Evolutionary conservation across 306 rosid genomes (phyloP).

Genomic region (Cicer yamashitae): DNA sequence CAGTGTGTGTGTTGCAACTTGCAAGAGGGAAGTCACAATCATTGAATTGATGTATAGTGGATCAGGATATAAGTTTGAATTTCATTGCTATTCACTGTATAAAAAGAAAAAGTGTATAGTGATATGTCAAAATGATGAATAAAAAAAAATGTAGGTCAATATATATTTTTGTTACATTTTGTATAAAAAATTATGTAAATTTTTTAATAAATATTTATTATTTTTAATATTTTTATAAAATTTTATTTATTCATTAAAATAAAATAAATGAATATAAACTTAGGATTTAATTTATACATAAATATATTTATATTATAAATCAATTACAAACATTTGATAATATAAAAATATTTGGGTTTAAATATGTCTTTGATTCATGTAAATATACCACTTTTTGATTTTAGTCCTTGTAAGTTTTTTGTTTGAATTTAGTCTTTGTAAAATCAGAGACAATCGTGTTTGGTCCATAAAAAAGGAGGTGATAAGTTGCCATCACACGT

Average conservation of each 20-base stretch:
- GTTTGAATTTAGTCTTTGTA: too few species aligned
- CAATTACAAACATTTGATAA: too few species aligned
- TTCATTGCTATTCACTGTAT: neutral
- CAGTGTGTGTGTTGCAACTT: neutral
- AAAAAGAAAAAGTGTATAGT: neutral
- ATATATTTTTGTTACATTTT: neutral
- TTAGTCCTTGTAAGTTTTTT: too few species aligned
- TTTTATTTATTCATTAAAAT: neutral
- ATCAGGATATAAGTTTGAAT: constrained; percentile 9
- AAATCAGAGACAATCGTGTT: too few species aligned
- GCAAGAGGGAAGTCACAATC: constrained; percentile 6
- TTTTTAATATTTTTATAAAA: neutral
- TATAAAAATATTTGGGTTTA: too few species aligned
- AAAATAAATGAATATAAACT: neutral
- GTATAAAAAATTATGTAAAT: neutral
- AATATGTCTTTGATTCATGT: too few species aligned
- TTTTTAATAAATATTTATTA: neutral
- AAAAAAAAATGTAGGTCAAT: neutral
- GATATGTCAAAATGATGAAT: too few species aligned
- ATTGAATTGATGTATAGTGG: neutral
- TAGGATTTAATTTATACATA: too few species aligned
- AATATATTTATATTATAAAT: too few species aligned
- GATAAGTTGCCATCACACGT: too few species aligned
- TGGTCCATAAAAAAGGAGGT: too few species aligned
- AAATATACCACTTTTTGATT: too few species aligned